Percentiles rank a stretch among this genome's conserved stretches.
phyloP scores from a whole-genome alignment of 2,329 filamentous ascomycete genomes.

The Fusarium sp. region DNA sequence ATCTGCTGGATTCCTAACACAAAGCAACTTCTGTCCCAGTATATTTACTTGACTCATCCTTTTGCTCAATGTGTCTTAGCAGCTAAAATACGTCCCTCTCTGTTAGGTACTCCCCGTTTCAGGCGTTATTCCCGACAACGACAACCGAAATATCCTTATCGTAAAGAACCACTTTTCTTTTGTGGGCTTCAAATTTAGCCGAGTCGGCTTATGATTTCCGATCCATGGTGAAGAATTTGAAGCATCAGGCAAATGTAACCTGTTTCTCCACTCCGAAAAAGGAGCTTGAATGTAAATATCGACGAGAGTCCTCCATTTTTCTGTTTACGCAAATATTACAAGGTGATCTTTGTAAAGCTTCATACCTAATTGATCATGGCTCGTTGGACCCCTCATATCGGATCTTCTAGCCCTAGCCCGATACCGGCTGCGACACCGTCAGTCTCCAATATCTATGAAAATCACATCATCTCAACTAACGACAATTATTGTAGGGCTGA shows the following conservation, averaged over 20 bases:
- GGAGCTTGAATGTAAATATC: not conserved
- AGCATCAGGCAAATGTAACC: not conserved
- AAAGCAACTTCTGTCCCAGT: no score
- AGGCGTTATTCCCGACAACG: not conserved
- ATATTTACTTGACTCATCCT: not conserved
- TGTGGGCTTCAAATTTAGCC: slow-evolving; percentile 5
- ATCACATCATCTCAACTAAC: not conserved
- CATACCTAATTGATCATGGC: not conserved
- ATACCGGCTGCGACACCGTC: not conserved
- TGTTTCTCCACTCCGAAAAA: not conserved
- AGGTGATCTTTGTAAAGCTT: not conserved
- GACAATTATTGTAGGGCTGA: not conserved
- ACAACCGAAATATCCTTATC: not conserved
- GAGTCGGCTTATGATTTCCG: not conserved
- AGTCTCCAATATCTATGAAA: not conserved
- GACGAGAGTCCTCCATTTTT: not conserved
- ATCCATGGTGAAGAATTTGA: not conserved
- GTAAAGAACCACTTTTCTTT: not conserved
- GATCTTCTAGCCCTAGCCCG: not conserved
- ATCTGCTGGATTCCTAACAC: not conserved
- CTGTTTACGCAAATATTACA: not conserved
- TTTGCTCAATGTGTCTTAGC: not conserved
- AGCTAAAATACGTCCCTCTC: not conserved
- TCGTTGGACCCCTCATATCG: not conserved
- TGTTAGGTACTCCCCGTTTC: not conserved